A percentile compares a stretch with the other conserved stretches of the same genome.
These are phyloP conservation scores for Misopates orontium DNA, from an alignment of 257 asterid species.

Conservation along the genomic window DNA sequence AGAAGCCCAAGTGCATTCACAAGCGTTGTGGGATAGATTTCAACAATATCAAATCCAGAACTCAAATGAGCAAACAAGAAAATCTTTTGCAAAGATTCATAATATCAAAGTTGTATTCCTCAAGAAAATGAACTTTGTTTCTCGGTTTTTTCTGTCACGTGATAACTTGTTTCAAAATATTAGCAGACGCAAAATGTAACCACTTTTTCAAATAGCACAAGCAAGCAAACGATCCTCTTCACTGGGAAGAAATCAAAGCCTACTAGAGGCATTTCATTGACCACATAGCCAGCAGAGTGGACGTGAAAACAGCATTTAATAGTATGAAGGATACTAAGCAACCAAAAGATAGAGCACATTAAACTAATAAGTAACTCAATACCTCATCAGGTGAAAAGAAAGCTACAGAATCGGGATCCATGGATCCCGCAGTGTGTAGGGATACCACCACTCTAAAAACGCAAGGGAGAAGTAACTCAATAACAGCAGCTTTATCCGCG, in stretches of 20 bases:
- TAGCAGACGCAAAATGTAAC: conserved; percentile 11
- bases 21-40: too few relatives aligned
- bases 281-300: conserved; percentile 6
- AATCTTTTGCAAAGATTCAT: conserved; percentile 22
- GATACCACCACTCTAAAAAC: conserved; percentile 81
- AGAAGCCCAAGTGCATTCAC: too few relatives aligned
- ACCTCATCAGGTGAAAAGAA: conserved; percentile 97
- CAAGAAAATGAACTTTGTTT: conserved; percentile 11
- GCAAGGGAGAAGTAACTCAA: conserved; percentile 73
- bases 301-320: conserved; percentile 11
- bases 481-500: conserved; percentile 69
- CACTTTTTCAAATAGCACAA: too few relatives aligned
- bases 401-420: conserved; percentile 84
- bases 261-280: conserved; percentile 9
- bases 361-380: conserved; percentile 13
- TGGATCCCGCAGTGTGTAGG: conserved; percentile 82
- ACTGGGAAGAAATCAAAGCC: neutral
- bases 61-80: neutral
- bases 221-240: neutral
- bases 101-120: conserved; percentile 18
- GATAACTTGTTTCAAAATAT: conserved; percentile 5
- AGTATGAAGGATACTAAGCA: conserved; percentile 19
- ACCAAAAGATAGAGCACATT: conserved; percentile 5
- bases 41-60: neutral
- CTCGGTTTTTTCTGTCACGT: neutral